Conservation (phyloP, 768 basidiomycete species). For the Mycena floridula region DNA sequence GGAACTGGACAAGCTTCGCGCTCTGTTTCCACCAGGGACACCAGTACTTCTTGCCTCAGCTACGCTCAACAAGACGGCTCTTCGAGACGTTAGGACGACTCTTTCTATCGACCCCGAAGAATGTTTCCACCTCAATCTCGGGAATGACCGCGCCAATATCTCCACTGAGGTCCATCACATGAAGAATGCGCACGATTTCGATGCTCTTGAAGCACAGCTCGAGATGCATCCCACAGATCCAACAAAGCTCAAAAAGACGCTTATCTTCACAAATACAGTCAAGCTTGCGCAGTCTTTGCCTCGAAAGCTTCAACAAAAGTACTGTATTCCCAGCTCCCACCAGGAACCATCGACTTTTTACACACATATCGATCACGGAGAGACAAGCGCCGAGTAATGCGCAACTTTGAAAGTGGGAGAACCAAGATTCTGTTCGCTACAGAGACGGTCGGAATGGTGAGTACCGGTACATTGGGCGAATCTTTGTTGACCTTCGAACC, state of each 20-base stretch:
- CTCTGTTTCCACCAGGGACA: constrained; percentile 8
- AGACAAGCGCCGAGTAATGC: constrained; percentile 11
- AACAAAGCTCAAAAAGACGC: constrained; percentile 5
- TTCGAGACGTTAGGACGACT: constrained; percentile 17
- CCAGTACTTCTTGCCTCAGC: constrained; percentile 17
- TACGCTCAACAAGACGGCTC: constrained; percentile 10
- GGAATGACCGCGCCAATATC: constrained; percentile 32
- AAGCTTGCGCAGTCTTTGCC: not conserved
- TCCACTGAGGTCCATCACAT: constrained; percentile 16
- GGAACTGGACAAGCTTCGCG: constrained; percentile 12
- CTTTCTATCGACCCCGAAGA: constrained; percentile 17
- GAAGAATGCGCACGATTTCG: constrained; percentile 15
- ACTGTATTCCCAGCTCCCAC: not conserved
- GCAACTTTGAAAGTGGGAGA: constrained; percentile 11
- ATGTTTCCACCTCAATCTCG: constrained; percentile 28
- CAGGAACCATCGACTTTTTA: constrained; percentile 1
- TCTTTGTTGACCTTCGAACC: not conserved
- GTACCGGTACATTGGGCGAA: constrained; percentile 1
- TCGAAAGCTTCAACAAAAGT: not conserved
- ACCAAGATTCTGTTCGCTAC: constrained; percentile 20
- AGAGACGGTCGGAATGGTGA: constrained; percentile 24
- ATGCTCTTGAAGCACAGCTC: constrained; percentile 13
- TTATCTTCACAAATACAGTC: constrained; percentile 3
- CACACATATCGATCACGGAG: constrained; percentile 1
- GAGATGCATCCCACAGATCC: not conserved